These are phyloP conservation scores for Capsicum chinense DNA, from an alignment of 257 asterid genomes.

Conservation along the genomic window DNA sequence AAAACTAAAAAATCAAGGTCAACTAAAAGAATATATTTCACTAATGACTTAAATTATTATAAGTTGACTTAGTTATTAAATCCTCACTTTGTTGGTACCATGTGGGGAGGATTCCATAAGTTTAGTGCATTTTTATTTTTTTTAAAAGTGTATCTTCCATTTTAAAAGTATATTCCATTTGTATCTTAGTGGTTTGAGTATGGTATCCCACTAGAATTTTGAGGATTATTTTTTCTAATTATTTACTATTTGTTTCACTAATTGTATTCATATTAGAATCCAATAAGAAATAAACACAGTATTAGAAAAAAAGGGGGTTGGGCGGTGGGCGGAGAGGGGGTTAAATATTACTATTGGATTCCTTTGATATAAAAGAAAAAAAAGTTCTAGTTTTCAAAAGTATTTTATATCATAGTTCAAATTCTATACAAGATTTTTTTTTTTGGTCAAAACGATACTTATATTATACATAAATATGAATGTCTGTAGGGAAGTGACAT, in stretches of 20 bases:
- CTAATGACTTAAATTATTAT: not conserved
- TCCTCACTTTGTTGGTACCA: conserved; percentile 21
- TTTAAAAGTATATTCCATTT: not conserved
- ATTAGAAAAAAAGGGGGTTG: too few relatives aligned
- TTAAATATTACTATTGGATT: too few relatives aligned
- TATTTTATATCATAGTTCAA: too few relatives aligned
- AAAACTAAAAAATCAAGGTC: not conserved
- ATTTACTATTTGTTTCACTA: not conserved
- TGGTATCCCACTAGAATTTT: conserved; percentile 10
- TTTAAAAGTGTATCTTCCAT: conserved; percentile 2
- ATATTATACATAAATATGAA: too few relatives aligned
- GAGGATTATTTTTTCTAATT: not conserved
- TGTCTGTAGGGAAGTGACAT: too few relatives aligned
- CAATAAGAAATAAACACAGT: too few relatives aligned
- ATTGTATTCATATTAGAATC: too few relatives aligned
- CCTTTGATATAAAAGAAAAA: too few relatives aligned
- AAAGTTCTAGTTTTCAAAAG: too few relatives aligned
- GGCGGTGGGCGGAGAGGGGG: too few relatives aligned
- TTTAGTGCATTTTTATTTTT: not conserved
- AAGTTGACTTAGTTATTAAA: not conserved
- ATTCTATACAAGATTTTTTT: too few relatives aligned
- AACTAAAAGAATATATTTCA: not conserved
- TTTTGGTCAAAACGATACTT: too few relatives aligned
- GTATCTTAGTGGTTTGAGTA: not conserved
- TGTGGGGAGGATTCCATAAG: conserved; percentile 14